Percentiles rank a stretch among this genome's conserved stretches.
Conservation (phyloP, 2,329 filamentous ascomycete genomes). For the Fusarium sp. region DNA sequence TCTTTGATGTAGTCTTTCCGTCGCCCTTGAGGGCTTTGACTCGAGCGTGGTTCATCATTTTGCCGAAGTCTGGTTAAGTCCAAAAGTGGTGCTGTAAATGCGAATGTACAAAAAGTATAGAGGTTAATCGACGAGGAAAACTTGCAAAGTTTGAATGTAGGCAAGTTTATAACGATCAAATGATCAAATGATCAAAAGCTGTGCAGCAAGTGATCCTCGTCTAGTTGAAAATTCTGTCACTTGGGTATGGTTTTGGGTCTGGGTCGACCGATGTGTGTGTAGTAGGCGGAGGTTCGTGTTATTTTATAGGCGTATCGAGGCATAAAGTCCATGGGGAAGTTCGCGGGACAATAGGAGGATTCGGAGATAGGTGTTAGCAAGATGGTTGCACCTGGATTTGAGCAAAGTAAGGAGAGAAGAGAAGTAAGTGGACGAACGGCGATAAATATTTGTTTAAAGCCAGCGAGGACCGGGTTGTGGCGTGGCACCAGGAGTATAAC, state of each 20-base stretch:
- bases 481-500: conserved; percentile 28
- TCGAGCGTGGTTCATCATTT: conserved; percentile 68
- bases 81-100: background rate
- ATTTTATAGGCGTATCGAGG: conserved; percentile 34
- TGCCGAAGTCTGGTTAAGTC: background rate
- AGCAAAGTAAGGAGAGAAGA: conserved; percentile 3
- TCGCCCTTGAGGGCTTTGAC: conserved; percentile 75
- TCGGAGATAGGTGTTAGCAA: conserved; percentile 27
- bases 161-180: conserved; percentile 6
- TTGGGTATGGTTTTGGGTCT: conserved; percentile 36
- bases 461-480: conserved; percentile 34
- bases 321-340: conserved; percentile 43
- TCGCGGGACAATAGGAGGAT: background rate
- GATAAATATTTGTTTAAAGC: conserved; percentile 38
- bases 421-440: conserved; percentile 12
- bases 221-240: conserved; percentile 25
- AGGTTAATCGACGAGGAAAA: conserved; percentile 38
- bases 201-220: conserved; percentile 40
- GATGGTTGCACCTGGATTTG: conserved; percentile 23
- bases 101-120: background rate
- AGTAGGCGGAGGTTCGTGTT: conserved; percentile 28
- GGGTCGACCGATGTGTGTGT: conserved; percentile 31
- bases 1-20: conserved; percentile 76
- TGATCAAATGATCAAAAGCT: conserved; percentile 25
- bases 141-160: conserved; percentile 23